phyloP scores from a whole-genome alignment of 371 early-diverging fungal genomes.

The Dentiscutata heterogama region DNA sequence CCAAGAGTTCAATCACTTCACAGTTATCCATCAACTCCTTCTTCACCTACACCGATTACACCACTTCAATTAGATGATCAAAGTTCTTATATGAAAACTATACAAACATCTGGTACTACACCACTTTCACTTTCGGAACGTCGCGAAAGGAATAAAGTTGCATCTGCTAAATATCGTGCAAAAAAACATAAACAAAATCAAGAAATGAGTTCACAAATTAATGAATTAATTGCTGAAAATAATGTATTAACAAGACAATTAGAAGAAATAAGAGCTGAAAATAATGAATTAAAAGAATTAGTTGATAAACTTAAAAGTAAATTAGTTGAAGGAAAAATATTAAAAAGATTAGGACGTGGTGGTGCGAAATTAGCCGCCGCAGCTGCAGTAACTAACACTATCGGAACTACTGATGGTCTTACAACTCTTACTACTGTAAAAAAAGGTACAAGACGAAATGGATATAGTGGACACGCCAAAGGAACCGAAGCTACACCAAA shows the following conservation, averaged over 20 bases:
- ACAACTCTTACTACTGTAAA: background rate
- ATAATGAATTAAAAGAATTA: constrained; percentile 56
- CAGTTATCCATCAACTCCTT: background rate
- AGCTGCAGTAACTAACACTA: background rate
- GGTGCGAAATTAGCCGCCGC: background rate
- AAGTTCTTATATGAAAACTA: constrained; percentile 22
- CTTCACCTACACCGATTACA: background rate
- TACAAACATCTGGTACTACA: background rate
- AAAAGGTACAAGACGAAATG: constrained; percentile 26
- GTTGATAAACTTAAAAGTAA: constrained; percentile 66
- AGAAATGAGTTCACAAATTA: constrained; percentile 65
- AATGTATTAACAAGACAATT: constrained; percentile 60
- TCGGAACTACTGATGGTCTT: background rate
- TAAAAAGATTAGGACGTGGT: constrained; percentile 59
- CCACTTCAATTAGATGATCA: background rate
- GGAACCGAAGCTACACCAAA: constrained; percentile 23
- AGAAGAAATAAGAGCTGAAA: constrained; percentile 62
- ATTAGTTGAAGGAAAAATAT: constrained; percentile 64
- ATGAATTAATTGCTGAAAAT: constrained; percentile 62
- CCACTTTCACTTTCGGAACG: constrained; percentile 65
- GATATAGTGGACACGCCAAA: constrained; percentile 32
- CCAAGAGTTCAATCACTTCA: background rate
- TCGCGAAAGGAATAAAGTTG: constrained; percentile 69
- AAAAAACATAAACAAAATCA: constrained; percentile 69
- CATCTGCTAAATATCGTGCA: constrained; percentile 72